Conservation (phyloP, 345 rosid genomes). For the Pelargonium nanum region DNA sequence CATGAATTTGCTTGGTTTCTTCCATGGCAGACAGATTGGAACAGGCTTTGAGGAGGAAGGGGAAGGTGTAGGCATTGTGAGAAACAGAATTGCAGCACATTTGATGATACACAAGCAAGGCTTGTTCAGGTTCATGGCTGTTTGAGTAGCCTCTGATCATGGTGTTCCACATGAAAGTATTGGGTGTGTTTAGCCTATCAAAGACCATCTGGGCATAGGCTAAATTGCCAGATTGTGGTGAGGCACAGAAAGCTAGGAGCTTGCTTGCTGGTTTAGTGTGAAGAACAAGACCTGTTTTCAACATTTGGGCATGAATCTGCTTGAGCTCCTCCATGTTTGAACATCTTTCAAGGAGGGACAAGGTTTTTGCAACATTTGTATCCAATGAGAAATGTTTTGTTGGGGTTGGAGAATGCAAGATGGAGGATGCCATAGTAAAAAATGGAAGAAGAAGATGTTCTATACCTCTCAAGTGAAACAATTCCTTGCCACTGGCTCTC, state of each 20-base stretch:
- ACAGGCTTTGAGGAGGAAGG: conserved; percentile 66
- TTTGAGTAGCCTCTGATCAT: conserved; percentile 50
- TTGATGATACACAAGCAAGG: conserved; percentile 37
- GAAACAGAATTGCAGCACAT: conserved; percentile 41
- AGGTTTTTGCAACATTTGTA: conserved; percentile 6
- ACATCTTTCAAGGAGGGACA: conserved; percentile 40
- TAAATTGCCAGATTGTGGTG: conserved; percentile 22
- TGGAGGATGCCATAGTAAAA: not conserved
- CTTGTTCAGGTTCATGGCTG: conserved; percentile 32
- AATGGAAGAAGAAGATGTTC: not conserved
- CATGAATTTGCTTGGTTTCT: conserved; percentile 50
- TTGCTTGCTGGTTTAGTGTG: conserved; percentile 27
- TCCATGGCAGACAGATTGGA: conserved; percentile 29
- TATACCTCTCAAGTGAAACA: not conserved
- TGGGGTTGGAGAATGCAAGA: not conserved
- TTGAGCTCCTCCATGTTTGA: conserved; percentile 34
- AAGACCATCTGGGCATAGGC: conserved; percentile 43
- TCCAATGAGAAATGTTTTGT: too few species aligned
- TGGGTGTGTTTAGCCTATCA: conserved; percentile 26
- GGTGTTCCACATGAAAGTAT: conserved; percentile 52
- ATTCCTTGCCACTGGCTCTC: not conserved
- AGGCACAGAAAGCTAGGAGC: conserved; percentile 36
- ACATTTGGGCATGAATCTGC: conserved; percentile 53
- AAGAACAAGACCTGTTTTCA: conserved; percentile 38
- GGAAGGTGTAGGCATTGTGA: conserved; percentile 51